Percentiles rank a stretch among this genome's conserved stretches.
These are phyloP conservation scores for Geosmithia flava DNA, from an alignment of 2,329 filamentous ascomycete species.

Conservation along the genomic window DNA sequence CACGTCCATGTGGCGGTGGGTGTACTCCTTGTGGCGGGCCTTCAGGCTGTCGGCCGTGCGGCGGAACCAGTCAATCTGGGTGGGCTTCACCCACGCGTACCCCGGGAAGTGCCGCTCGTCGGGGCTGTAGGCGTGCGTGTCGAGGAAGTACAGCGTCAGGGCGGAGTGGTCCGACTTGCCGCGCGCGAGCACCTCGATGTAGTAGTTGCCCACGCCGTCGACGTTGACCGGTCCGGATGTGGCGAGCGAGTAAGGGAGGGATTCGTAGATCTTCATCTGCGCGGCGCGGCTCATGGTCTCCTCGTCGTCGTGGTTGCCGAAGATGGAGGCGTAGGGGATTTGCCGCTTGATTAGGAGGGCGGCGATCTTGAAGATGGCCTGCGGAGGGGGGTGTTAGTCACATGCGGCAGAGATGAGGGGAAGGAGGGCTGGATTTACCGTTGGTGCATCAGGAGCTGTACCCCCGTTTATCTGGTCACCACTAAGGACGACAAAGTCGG, in stretches of 20 bases:
- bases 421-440: slow-evolving; percentile 32
- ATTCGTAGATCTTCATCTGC: slow-evolving; percentile 79
- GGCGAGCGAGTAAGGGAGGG: slow-evolving; percentile 83
- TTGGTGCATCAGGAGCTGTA: slow-evolving; percentile 81
- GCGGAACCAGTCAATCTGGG: slow-evolving; percentile 91
- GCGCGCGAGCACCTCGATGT: slow-evolving; percentile 76
- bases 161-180: slow-evolving; percentile 75
- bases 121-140: slow-evolving; percentile 84
- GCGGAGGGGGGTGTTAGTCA: background rate
- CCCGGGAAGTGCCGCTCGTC: slow-evolving; percentile 81
- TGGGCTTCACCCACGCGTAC: slow-evolving; percentile 94
- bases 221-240: slow-evolving; percentile 69
- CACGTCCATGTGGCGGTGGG: slow-evolving; percentile 86
- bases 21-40: slow-evolving; percentile 71
- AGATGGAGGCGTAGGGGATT: slow-evolving; percentile 87
- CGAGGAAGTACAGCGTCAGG: slow-evolving; percentile 85
- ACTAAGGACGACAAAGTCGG: slow-evolving; percentile 80
- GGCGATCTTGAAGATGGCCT: slow-evolving; percentile 89
- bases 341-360: slow-evolving; percentile 74
- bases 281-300: slow-evolving; percentile 61
- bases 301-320: slow-evolving; percentile 97
- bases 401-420: background rate
- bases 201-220: slow-evolving; percentile 90
- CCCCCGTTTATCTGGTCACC: slow-evolving; percentile 96
- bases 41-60: slow-evolving; percentile 63